These are phyloP conservation scores for Cucurbita ficifolia DNA, from an alignment of 306 rosid genomes.

Conservation along the genomic window DNA sequence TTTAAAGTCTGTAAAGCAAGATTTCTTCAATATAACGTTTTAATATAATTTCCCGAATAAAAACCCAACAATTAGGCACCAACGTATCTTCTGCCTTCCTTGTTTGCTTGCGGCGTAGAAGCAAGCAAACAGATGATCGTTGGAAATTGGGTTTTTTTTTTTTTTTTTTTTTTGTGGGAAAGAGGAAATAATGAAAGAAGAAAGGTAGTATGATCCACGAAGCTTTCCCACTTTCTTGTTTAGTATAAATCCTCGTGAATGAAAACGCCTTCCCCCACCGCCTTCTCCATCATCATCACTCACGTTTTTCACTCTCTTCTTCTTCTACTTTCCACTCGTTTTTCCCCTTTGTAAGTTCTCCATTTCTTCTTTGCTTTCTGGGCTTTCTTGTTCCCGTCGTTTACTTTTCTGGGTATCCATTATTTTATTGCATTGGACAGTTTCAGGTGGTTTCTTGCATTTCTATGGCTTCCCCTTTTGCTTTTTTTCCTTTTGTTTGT, in stretches of 20 bases:
- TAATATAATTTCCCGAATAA: too few relatives aligned
- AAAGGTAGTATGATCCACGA: neutral
- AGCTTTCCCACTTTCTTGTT: neutral
- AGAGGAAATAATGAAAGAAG: neutral
- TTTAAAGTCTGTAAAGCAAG: too few relatives aligned
- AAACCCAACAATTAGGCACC: too few relatives aligned
- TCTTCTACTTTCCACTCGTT: neutral
- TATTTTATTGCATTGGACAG: neutral
- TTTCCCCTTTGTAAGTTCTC: neutral
- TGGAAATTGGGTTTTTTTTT: neutral
- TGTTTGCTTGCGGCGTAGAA: neutral
- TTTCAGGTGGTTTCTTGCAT: neutral
- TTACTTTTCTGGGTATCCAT: neutral
- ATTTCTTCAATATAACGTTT: too few relatives aligned
- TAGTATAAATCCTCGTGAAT: slow-evolving; percentile 37
- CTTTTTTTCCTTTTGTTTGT: slow-evolving; percentile 4
- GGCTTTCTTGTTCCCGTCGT: neutral
- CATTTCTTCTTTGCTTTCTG: neutral
- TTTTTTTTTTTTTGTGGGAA: neutral
- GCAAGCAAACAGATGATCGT: neutral
- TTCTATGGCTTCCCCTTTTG: neutral
- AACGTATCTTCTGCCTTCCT: too few relatives aligned
- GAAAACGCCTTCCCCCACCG: neutral
- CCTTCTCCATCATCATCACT: slow-evolving; percentile 15
- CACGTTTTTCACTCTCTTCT: slow-evolving; percentile 26